phyloP scores from a whole-genome alignment of 148 eudicot species.

The Silene latifolia region DNA sequence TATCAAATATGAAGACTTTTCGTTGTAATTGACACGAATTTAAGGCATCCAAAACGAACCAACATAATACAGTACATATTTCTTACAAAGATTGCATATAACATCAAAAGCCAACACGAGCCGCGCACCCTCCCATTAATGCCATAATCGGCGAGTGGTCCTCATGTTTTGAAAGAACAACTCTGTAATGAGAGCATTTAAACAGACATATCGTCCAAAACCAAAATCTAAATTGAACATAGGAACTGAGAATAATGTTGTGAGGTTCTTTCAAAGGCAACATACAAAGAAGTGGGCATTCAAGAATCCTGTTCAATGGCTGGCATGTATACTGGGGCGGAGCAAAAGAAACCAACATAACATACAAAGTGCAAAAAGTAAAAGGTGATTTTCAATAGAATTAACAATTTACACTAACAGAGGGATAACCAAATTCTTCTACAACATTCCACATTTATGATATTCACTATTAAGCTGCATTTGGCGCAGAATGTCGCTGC shows the following conservation, averaged over 20 bases:
- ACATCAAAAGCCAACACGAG: background rate
- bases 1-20: background rate
- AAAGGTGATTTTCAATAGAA: background rate
- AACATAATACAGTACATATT: background rate
- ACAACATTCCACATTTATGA: background rate
- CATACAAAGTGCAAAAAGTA: background rate
- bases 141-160: background rate
- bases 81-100: background rate
- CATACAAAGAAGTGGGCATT: background rate
- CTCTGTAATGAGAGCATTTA: background rate
- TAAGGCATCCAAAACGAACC: background rate
- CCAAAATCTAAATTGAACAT: background rate
- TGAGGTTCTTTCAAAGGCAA: background rate
- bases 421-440: background rate
- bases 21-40: background rate
- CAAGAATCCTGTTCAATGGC: background rate
- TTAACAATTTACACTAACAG: background rate
- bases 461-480: too few relatives aligned
- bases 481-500: too few relatives aligned
- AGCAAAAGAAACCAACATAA: constrained; percentile 1
- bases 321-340: background rate
- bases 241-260: background rate
- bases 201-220: background rate
- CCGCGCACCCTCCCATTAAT: background rate
- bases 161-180: too few relatives aligned